phyloP scores from a whole-genome alignment of 2,329 filamentous ascomycete genomes.

The Aplosporella prunicola region DNA sequence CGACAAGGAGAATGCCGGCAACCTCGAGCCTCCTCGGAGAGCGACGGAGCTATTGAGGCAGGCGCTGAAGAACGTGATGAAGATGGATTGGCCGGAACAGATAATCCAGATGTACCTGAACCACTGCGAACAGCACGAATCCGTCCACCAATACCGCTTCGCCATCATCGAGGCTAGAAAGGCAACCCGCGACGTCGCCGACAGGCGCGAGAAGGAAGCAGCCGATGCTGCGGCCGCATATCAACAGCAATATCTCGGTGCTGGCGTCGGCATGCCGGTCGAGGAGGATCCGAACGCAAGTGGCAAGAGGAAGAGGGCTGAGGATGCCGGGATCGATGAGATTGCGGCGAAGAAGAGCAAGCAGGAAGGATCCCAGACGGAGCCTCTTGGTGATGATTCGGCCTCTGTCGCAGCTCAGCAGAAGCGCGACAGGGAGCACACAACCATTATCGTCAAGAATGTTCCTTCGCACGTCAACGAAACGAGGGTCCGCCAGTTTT shows the following conservation, averaged over 20 bases:
- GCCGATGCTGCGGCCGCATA: slow-evolving; percentile 43
- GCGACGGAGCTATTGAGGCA: slow-evolving; percentile 70
- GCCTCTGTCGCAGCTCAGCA: slow-evolving; percentile 11
- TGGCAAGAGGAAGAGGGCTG: slow-evolving; percentile 67
- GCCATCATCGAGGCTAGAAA: slow-evolving; percentile 67
- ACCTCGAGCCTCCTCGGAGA: slow-evolving; percentile 50
- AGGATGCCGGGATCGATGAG: slow-evolving; percentile 44
- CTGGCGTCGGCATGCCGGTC: slow-evolving; percentile 14
- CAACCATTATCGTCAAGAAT: slow-evolving; percentile 71
- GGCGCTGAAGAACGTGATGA: slow-evolving; percentile 51
- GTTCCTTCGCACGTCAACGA: slow-evolving; percentile 62
- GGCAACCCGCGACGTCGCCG: slow-evolving; percentile 52
- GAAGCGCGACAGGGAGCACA: slow-evolving; percentile 75
- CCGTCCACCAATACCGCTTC: slow-evolving; percentile 61
- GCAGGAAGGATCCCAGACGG: slow-evolving; percentile 23
- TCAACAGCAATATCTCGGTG: slow-evolving; percentile 21
- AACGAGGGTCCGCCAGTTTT: slow-evolving; percentile 74
- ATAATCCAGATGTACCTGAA: slow-evolving; percentile 64
- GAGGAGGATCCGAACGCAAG: slow-evolving; percentile 19
- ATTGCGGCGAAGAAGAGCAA: slow-evolving; percentile 58
- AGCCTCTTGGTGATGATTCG: slow-evolving; percentile 12
- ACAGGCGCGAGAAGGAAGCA: slow-evolving; percentile 57
- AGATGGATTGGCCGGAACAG: slow-evolving; percentile 68
- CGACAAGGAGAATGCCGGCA: slow-evolving; percentile 40
- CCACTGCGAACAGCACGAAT: slow-evolving; percentile 86